These are phyloP conservation scores for Hibiscus tridactylites DNA, from an alignment of 345 rosid species.

Conservation along the genomic window DNA sequence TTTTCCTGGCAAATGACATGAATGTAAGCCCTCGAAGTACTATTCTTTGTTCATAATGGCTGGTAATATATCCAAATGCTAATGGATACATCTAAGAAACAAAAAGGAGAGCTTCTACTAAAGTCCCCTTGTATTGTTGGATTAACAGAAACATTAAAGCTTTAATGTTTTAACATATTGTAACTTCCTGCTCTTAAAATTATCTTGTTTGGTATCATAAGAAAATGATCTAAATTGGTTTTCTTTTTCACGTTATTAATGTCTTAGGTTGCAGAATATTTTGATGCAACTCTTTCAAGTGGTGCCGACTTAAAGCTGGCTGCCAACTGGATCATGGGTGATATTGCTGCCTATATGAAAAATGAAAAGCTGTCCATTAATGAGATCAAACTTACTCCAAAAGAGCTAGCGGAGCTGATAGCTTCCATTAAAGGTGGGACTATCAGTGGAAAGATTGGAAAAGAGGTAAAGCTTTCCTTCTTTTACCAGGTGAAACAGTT, in stretches of 20 bases:
- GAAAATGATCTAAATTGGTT: not conserved
- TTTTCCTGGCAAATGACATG: conserved; percentile 84
- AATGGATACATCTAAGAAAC: not conserved
- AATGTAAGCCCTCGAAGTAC: conserved; percentile 41
- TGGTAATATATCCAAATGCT: not conserved
- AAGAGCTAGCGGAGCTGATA: conserved; percentile 77
- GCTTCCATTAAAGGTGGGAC: conserved; percentile 78
- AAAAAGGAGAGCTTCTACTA: not conserved
- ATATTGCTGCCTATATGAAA: conserved; percentile 83
- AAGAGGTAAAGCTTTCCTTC: conserved; percentile 38
- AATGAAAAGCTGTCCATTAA: conserved; percentile 66
- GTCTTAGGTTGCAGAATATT: conserved; percentile 68
- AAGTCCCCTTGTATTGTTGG: not conserved
- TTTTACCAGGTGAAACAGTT: not conserved
- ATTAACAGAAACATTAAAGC: not conserved
- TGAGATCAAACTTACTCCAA: conserved; percentile 65
- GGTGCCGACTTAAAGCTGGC: conserved; percentile 59
- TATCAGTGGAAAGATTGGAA: conserved; percentile 92
- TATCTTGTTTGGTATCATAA: not conserved
- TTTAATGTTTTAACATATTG: not conserved
- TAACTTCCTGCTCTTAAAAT: not conserved
- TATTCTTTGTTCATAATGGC: not conserved
- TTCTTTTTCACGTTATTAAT: not conserved
- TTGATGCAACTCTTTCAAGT: conserved; percentile 64
- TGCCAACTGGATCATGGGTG: conserved; percentile 92